phyloP scores from a whole-genome alignment of 1,284 basidiomycete genomes.

The Lentinus polychrous region DNA sequence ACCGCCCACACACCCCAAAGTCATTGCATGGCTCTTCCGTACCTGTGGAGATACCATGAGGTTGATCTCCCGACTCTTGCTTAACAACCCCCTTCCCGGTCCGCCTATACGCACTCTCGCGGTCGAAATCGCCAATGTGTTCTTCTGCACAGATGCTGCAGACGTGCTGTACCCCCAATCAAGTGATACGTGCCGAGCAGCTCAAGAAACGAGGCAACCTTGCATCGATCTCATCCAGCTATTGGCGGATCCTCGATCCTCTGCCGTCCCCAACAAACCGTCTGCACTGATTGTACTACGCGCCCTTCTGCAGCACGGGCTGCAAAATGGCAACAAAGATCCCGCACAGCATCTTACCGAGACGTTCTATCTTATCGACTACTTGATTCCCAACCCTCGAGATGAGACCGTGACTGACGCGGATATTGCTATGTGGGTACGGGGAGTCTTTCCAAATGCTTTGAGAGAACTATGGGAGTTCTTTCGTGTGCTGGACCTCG shows the following conservation, averaged over 20 bases:
- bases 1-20: constrained; percentile 25
- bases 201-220: constrained; percentile 35
- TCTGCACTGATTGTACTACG: constrained; percentile 43
- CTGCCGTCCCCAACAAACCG: constrained; percentile 30
- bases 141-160: constrained; percentile 46
- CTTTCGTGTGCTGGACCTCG: constrained; percentile 47
- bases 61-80: constrained; percentile 41
- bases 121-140: constrained; percentile 43
- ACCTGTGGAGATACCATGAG: constrained; percentile 45
- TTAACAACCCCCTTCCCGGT: constrained; percentile 40
- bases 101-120: constrained; percentile 40
- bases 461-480: constrained; percentile 49
- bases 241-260: constrained; percentile 30
- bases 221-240: constrained; percentile 43
- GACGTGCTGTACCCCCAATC: constrained; percentile 35
- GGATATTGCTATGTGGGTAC: constrained; percentile 37
- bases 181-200: constrained; percentile 33
- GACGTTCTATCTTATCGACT: constrained; percentile 48
- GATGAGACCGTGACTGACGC: constrained; percentile 22
- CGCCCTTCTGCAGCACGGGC: constrained; percentile 44
- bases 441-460: constrained; percentile 47
- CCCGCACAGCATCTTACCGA: constrained; percentile 51
- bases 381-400: constrained; percentile 42
- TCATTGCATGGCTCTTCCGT: constrained; percentile 47
- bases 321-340: constrained; percentile 35